Evolutionary conservation across 192 early-diverging fungal genomes (phyloP).

Genomic region (Coemansia reversa): DNA sequence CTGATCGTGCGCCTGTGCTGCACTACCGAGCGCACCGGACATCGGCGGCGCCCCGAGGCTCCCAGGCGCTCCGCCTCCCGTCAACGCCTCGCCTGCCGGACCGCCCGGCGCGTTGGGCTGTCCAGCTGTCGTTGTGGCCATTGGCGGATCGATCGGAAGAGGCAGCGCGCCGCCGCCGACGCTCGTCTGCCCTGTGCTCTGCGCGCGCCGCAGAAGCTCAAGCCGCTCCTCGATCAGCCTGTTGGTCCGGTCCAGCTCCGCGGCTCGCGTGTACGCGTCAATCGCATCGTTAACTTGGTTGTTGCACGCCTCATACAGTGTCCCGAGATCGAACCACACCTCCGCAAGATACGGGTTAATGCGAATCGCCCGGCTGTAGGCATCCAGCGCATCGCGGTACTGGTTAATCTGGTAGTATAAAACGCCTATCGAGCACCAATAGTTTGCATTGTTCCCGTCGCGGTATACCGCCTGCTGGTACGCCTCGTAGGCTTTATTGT

Average conservation of each 20-base stretch:
- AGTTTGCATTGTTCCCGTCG: conserved; percentile 90
- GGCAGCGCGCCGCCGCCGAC: conserved; percentile 31
- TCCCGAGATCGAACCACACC: conserved; percentile 97
- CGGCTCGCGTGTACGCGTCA: conserved; percentile 92
- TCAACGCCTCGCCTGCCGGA: conserved; percentile 40
- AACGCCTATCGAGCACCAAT: conserved; percentile 99
- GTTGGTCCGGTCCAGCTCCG: conserved; percentile 91
- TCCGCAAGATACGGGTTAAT: conserved; percentile 92
- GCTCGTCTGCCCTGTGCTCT: conserved; percentile 39
- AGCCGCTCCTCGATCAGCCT: conserved; percentile 81
- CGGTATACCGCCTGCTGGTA: conserved; percentile 97
- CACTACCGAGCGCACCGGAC: conserved; percentile 13
- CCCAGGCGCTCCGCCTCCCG: conserved; percentile 31
- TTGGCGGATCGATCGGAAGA: conserved; percentile 45
- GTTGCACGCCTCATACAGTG: conserved; percentile 96
- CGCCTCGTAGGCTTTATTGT: conserved; percentile 93
- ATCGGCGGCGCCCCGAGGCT: conserved; percentile 43
- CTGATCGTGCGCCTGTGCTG: conserved; percentile 20
- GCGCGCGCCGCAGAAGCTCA: conserved; percentile 45
- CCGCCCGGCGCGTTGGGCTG: conserved; percentile 52
- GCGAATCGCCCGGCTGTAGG: conserved; percentile 92
- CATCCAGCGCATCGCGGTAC: conserved; percentile 94
- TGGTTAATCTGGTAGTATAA: conserved; percentile 95
- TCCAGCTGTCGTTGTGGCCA: conserved; percentile 28
- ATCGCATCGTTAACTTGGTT: conserved; percentile 96